A percentile compares a stretch with the other conserved stretches of the same genome.
These are phyloP conservation scores for Cryptococcus sp. DNA, from an alignment of 1,284 basidiomycete species.

Conservation along the genomic window DNA sequence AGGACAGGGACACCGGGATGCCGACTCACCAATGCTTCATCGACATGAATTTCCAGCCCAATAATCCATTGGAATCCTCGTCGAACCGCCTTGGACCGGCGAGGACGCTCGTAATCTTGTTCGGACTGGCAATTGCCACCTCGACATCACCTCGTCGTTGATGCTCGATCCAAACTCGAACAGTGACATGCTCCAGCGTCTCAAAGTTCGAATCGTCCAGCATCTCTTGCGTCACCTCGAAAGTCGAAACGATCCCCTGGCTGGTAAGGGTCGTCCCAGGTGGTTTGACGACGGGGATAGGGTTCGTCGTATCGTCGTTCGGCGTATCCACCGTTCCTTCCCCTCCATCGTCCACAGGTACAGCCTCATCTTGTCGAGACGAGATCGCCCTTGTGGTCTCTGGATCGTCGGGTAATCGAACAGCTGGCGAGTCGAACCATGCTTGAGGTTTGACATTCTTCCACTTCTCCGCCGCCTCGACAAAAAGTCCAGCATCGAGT, in stretches of 20 bases:
- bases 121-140: conserved; percentile 79
- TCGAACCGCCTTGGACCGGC: conserved; percentile 70
- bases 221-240: conserved; percentile 67
- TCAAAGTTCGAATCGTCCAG: conserved; percentile 75
- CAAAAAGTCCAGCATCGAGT: conserved; percentile 75
- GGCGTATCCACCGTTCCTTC: no score
- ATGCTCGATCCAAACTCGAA: conserved; percentile 90
- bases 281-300: conserved; percentile 15
- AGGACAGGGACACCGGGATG: background rate
- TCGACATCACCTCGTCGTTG: conserved; percentile 84
- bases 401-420: conserved; percentile 52
- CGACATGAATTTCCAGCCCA: conserved; percentile 96
- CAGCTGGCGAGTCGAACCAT: conserved; percentile 70
- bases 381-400: background rate
- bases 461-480: conserved; percentile 78
- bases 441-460: conserved; percentile 88
- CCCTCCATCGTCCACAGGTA: conserved; percentile 1
- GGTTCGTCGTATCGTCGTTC: conserved; percentile 10
- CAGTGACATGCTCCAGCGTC: conserved; percentile 83
- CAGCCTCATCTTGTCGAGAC: background rate
- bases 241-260: conserved; percentile 62
- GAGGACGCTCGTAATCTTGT: conserved; percentile 77
- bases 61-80: conserved; percentile 63
- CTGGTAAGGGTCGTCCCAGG: conserved; percentile 53
- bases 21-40: conserved; percentile 88